Conservation (phyloP, 495 filamentous ascomycete genomes). For the Pseudotulostoma volvatum region DNA sequence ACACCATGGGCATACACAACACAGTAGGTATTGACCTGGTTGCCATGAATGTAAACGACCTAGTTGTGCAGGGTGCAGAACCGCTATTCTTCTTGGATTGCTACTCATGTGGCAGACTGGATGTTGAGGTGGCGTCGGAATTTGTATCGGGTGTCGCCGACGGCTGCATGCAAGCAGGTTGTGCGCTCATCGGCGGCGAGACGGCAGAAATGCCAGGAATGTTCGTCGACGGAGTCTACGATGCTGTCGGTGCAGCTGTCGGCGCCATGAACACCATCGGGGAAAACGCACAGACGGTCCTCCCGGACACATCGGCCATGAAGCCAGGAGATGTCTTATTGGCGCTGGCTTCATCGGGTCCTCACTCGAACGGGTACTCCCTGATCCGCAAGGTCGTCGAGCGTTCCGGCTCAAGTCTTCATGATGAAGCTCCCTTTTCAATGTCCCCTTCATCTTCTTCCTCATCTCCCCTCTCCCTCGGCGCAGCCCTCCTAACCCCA, state of each 20-base stretch:
- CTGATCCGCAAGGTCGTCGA: conserved; percentile 78
- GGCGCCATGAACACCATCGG: conserved; percentile 52
- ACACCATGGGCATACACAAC: conserved; percentile 71
- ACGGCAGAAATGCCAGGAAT: conserved; percentile 96
- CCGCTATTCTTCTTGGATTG: conserved; percentile 93
- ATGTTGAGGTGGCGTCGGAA: conserved; percentile 53
- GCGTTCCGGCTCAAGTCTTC: conserved; percentile 48
- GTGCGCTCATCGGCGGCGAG: conserved; percentile 87
- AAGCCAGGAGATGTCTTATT: conserved; percentile 63
- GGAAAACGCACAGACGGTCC: conserved; percentile 37
- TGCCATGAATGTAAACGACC: conserved; percentile 97
- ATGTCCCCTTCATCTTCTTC: conserved; percentile 23
- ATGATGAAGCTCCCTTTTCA: conserved; percentile 55
- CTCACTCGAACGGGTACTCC: conserved; percentile 92
- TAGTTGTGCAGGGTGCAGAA: conserved; percentile 87
- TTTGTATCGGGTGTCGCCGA: conserved; percentile 79
- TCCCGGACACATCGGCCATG: conserved; percentile 68
- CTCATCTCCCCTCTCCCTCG: conserved; percentile 32
- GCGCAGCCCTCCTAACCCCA: conserved; percentile 59
- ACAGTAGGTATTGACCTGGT: conserved; percentile 93
- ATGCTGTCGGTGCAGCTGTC: conserved; percentile 74
- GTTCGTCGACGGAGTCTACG: conserved; percentile 70
- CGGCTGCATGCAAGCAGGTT: conserved; percentile 66
- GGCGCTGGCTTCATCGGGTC: conserved; percentile 65
- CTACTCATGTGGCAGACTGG: conserved; percentile 76